Evolutionary conservation across 2,329 filamentous ascomycete species (phyloP).

Genomic region (Scopulariopsis brevicaulis): DNA sequence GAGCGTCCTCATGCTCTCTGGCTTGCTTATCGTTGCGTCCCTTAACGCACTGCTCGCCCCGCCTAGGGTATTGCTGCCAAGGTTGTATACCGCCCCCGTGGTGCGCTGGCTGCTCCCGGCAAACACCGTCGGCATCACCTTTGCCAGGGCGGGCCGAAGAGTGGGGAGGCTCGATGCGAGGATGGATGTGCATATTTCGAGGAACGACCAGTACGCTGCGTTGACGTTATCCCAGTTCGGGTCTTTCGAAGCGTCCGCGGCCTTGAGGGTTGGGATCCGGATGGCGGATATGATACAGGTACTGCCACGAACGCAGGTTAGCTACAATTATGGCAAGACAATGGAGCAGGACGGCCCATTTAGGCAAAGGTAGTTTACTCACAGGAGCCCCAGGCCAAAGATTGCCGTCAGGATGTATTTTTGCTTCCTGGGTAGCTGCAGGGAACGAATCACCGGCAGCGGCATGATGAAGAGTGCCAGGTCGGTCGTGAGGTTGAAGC

Average conservation of each 20-base stretch:
- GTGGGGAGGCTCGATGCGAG: slow-evolving; percentile 16
- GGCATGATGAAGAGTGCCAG: slow-evolving; percentile 15
- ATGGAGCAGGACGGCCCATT: too few species aligned
- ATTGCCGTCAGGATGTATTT: slow-evolving; percentile 12
- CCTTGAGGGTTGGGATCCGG: slow-evolving; percentile 16
- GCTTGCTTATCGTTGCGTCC: neutral
- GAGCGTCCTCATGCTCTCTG: slow-evolving; percentile 4
- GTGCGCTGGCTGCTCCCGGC: neutral
- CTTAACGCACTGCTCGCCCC: neutral
- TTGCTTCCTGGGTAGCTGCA: slow-evolving; percentile 12
- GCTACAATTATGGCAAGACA: neutral
- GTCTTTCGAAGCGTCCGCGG: slow-evolving; percentile 10
- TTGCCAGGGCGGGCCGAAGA: slow-evolving; percentile 15
- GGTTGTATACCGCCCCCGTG: neutral
- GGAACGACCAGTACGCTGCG: slow-evolving; percentile 17
- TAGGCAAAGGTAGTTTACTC: slow-evolving; percentile 3
- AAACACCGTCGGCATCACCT: slow-evolving; percentile 11
- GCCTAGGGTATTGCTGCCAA: neutral
- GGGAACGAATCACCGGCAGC: slow-evolving; percentile 12
- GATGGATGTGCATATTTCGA: slow-evolving; percentile 18
- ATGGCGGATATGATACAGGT: slow-evolving; percentile 16
- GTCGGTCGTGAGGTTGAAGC: slow-evolving; percentile 15
- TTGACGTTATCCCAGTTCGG: slow-evolving; percentile 18
- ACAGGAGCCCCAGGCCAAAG: slow-evolving; percentile 17
- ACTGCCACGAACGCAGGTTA: slow-evolving; percentile 5